Base-by-base conservation (phyloP, 202 grass and related monocot species). In the Digitaria exilis region DNA sequence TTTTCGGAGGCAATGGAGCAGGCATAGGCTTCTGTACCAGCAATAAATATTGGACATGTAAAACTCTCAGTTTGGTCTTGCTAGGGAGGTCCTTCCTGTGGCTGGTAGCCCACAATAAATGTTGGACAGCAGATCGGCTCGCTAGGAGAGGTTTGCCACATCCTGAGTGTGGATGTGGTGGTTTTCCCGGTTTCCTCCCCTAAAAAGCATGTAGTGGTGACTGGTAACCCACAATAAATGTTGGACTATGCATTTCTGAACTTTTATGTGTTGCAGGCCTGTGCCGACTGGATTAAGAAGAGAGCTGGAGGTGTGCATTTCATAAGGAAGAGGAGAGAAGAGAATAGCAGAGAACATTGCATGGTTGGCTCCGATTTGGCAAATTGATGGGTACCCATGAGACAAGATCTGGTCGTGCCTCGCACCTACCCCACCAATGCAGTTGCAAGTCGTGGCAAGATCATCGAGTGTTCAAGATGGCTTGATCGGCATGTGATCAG, bases 391-490 rank as follows among this genome's bases (percentile, higher is more conserved):
- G 61, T 19, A n/a, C 50, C 81, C 61, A 76, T 54, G 28, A 75
- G 71, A 81, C 78, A 85, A 59, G 78, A 85, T 77, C 77, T 16
- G 70, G 21, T 89, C 82, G 77, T 89, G 82, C 71, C 65, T 77
- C 71, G 78, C 78, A 85, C 78, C 87, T 49, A 57, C 71, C 71
- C 77, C 44, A 77, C 83, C 16, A 7, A 41, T 75, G 9, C 54
- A 16, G 12, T 63, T 67, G 66, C 63, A 57, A 76, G 54, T 85
- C 84, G 75, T 85, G 75, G 43, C 65, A 78, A 63, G 54, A 85
- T 71, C 82, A 34, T 58, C 74, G 29, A 49, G 34, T 46, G 45
- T 76, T 76, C 34, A 17, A 65, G 14, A 69, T 85, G 75, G 56
- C 66, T 65, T 56, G 76, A 86, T 80, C 76, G 4, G 43, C 58